Conservation (phyloP, 257 asterid species). For the Agastache rugosa region DNA sequence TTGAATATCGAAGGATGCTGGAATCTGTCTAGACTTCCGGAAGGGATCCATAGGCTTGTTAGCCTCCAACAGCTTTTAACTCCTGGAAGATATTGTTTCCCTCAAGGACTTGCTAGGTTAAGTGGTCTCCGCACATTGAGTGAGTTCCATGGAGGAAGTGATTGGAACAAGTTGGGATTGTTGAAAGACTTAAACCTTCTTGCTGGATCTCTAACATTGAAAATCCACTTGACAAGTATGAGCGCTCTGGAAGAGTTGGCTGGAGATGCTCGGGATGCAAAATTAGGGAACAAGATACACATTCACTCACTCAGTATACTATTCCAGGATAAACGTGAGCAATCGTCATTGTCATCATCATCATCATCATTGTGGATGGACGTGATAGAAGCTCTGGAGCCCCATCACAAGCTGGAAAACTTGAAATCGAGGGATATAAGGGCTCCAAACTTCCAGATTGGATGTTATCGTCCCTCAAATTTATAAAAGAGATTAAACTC, state of each 20-base stretch:
- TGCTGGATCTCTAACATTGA: not conserved
- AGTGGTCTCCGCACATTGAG: slow-evolving; percentile 22
- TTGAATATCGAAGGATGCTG: not conserved
- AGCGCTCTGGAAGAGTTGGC: not conserved
- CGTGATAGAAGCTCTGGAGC: slow-evolving; percentile 29
- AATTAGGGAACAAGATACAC: slow-evolving; percentile 21
- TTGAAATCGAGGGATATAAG: not conserved
- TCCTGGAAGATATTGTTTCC: not conserved
- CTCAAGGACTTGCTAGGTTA: slow-evolving; percentile 23
- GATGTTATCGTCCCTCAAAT: not conserved
- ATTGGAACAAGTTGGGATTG: slow-evolving; percentile 14
- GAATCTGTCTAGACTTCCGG: slow-evolving; percentile 34
- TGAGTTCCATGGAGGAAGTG: not conserved
- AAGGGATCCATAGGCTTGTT: slow-evolving; percentile 35
- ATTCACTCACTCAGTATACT: not conserved
- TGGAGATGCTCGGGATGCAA: slow-evolving; percentile 33
- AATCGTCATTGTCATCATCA: too few species aligned
- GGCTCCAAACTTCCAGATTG: not conserved
- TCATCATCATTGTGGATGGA: not conserved
- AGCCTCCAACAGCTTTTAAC: slow-evolving; percentile 39
- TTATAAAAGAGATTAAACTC: not conserved
- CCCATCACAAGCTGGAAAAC: slow-evolving; percentile 26
- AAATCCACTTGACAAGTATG: not conserved
- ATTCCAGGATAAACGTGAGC: not conserved
- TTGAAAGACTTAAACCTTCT: slow-evolving; percentile 32